Evolutionary conservation across 2,329 filamentous ascomycete genomes (phyloP).

Genomic region (Colletotrichum eleusines): DNA sequence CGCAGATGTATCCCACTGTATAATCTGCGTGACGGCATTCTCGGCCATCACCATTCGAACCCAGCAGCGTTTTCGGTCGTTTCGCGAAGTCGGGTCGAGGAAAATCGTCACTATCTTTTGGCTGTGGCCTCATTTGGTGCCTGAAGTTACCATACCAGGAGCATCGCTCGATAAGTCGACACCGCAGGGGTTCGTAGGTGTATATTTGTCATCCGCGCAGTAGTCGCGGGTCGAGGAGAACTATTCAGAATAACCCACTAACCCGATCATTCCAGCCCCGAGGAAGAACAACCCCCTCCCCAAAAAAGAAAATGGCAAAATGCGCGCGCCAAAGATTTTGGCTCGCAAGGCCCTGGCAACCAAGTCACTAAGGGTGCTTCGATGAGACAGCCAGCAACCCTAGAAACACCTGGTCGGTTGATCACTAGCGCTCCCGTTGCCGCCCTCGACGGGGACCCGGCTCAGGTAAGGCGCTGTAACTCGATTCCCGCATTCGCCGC

Average conservation of each 20-base stretch:
- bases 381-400: background rate
- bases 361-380: background rate
- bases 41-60: background rate
- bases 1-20: background rate
- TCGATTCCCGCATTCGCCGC: background rate
- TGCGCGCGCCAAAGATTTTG: background rate
- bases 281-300: background rate
- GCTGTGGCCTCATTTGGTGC: background rate
- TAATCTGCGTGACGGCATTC: background rate
- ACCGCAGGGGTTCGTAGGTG: background rate
- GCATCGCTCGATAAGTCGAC: background rate
- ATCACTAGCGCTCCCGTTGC: background rate
- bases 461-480: background rate
- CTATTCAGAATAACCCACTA: background rate
- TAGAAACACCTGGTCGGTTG: background rate
- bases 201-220: background rate
- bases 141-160: background rate
- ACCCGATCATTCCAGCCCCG: background rate
- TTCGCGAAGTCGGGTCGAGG: background rate
- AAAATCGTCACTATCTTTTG: background rate
- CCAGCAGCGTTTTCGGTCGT: background rate
- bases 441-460: background rate
- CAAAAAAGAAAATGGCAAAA: background rate
- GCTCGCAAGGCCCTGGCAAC: background rate
- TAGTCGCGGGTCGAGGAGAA: background rate